phyloP scores from a whole-genome alignment of 495 filamentous ascomycete genomes.

The Hypoxylon rickii region DNA sequence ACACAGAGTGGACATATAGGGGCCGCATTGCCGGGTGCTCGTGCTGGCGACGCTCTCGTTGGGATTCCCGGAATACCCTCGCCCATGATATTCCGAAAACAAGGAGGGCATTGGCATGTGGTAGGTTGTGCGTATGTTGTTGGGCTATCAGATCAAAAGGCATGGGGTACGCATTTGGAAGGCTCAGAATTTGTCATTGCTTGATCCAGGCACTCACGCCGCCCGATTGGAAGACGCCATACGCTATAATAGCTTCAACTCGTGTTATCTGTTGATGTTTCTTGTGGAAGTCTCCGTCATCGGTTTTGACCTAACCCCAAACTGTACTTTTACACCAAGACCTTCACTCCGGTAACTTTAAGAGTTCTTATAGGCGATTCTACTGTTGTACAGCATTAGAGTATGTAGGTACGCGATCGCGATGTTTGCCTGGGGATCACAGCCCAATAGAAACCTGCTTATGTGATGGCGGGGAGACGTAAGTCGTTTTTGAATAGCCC shows the following conservation, averaged over 20 bases:
- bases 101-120: not conserved
- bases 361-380: not conserved
- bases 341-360: too few relatives aligned
- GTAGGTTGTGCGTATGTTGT: not conserved
- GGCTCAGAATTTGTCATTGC: not conserved
- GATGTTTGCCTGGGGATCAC: constrained; percentile 11
- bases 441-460: constrained; percentile 1
- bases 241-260: too few relatives aligned
- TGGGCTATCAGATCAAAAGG: not conserved
- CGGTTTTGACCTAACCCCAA: too few relatives aligned
- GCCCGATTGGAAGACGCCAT: too few relatives aligned
- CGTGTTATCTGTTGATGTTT: too few relatives aligned
- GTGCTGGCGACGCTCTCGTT: not conserved
- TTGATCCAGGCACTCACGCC: not conserved
- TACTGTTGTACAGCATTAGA: constrained; percentile 19
- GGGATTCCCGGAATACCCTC: not conserved
- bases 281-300: too few relatives aligned
- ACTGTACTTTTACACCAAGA: too few relatives aligned
- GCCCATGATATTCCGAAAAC: not conserved
- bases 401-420: constrained; percentile 15
- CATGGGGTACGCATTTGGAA: not conserved
- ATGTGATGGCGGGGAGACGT: constrained; percentile 22
- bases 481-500: not conserved
- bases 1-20: not conserved
- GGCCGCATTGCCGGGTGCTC: not conserved